Evolutionary conservation across 2,329 filamentous ascomycete species (phyloP).

Genomic region (Fusarium sacchari): DNA sequence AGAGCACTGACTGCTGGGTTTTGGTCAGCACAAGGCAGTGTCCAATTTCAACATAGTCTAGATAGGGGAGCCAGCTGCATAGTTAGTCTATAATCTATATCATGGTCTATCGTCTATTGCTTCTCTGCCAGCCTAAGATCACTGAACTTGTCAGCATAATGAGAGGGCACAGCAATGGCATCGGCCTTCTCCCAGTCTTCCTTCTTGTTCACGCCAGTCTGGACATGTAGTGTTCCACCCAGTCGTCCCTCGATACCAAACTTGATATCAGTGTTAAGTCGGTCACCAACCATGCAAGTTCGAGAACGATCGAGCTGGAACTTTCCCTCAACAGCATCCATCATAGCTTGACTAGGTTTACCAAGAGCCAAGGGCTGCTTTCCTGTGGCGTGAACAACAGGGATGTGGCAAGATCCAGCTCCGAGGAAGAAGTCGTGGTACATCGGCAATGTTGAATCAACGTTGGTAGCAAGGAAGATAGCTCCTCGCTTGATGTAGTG

Average conservation of each 20-base stretch:
- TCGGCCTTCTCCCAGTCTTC: constrained; percentile 80
- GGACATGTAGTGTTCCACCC: constrained; percentile 88
- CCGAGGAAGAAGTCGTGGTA: constrained; percentile 88
- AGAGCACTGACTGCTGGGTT: neutral
- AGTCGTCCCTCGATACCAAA: constrained; percentile 93
- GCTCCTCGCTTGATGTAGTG: constrained; percentile 88
- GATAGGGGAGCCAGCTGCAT: neutral
- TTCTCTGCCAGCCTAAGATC: constrained; percentile 66
- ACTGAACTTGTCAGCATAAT: constrained; percentile 85
- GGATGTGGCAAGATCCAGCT: constrained; percentile 83
- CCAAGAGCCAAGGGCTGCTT: constrained; percentile 81
- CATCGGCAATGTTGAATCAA: constrained; percentile 88
- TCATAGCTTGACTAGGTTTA: constrained; percentile 98
- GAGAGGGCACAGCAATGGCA: constrained; percentile 76
- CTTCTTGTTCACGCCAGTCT: constrained; percentile 89
- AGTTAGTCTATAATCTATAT: constrained; percentile 37
- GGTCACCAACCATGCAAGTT: constrained; percentile 96
- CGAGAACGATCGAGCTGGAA: constrained; percentile 85
- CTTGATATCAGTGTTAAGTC: constrained; percentile 93
- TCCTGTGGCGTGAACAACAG: constrained; percentile 76
- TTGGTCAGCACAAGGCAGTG: neutral
- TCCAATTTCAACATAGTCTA: neutral
- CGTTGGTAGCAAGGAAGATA: constrained; percentile 91
- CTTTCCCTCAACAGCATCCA: constrained; percentile 98
- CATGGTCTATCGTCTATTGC: constrained; percentile 20